Percentiles rank a stretch among this genome's conserved stretches.
Conservation (phyloP, 2,329 filamentous ascomycete species). For the Aspergillus luchuensis region DNA sequence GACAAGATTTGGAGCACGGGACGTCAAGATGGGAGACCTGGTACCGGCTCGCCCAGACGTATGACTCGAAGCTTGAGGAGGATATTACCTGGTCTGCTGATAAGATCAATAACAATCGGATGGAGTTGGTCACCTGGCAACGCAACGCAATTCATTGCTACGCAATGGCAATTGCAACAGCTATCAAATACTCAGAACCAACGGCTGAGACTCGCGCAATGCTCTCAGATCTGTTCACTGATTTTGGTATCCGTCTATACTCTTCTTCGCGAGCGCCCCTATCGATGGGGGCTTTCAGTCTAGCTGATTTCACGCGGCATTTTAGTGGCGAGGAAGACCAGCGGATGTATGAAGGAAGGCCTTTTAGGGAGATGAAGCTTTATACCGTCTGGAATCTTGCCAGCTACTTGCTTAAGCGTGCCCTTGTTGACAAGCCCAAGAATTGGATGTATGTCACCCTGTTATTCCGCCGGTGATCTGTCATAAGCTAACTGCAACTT, state of each 20-base stretch:
- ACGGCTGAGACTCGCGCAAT: slow-evolving; percentile 56
- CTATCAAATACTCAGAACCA: slow-evolving; percentile 59
- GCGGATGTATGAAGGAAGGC: slow-evolving; percentile 59
- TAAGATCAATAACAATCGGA: slow-evolving; percentile 82
- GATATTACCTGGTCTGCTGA: slow-evolving; percentile 85
- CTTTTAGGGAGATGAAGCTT: slow-evolving; percentile 59
- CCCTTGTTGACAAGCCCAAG: slow-evolving; percentile 60
- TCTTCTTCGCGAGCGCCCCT: slow-evolving; percentile 69
- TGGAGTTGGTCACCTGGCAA: slow-evolving; percentile 73
- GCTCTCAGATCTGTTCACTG: slow-evolving; percentile 66
- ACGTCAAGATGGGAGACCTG: slow-evolving; percentile 85
- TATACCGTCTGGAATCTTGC: slow-evolving; percentile 69
- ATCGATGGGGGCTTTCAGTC: slow-evolving; percentile 65
- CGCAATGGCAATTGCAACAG: slow-evolving; percentile 66
- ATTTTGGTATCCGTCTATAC: slow-evolving; percentile 70
- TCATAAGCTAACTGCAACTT: slow-evolving; percentile 7
- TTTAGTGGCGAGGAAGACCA: slow-evolving; percentile 56
- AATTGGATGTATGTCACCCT: slow-evolving; percentile 61
- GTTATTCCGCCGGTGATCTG: background rate
- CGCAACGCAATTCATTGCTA: slow-evolving; percentile 82
- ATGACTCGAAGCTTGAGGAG: slow-evolving; percentile 85
- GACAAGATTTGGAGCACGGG: slow-evolving; percentile 80
- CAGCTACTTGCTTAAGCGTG: slow-evolving; percentile 60
- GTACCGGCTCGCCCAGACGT: slow-evolving; percentile 84
- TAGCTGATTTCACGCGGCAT: slow-evolving; percentile 64